Conservation (phyloP, 75 land plant species). For the Sequoiadendron giganteum region DNA sequence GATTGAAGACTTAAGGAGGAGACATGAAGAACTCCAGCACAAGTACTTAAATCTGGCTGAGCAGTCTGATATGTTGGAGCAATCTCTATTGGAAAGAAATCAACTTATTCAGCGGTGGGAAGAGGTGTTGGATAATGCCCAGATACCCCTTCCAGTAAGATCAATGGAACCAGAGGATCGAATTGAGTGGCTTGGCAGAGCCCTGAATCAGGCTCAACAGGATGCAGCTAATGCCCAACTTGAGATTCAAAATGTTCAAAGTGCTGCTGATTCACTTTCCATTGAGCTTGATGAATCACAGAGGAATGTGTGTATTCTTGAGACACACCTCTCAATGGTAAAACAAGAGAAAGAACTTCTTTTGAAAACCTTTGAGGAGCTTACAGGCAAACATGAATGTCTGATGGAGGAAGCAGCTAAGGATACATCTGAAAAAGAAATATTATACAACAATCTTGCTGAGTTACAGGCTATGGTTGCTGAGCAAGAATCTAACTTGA, state of each 20-base stretch:
- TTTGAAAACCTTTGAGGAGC: conserved; percentile 31
- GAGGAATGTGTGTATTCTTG: conserved; percentile 32
- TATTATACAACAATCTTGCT: conserved; percentile 28
- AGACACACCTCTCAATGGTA: conserved; percentile 27
- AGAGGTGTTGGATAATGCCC: conserved; percentile 51
- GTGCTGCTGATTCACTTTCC: conserved; percentile 29
- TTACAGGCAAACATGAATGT: conserved; percentile 26
- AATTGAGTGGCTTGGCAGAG: conserved; percentile 73
- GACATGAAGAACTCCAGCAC: conserved; percentile 53
- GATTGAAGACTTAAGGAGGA: conserved; percentile 54
- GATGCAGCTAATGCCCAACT: conserved; percentile 31
- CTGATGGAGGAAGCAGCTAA: conserved; percentile 24
- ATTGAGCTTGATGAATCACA: conserved; percentile 45
- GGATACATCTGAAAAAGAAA: conserved; percentile 27
- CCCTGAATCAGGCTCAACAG: conserved; percentile 45
- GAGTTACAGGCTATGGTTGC: conserved; percentile 37
- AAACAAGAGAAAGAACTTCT: conserved; percentile 47
- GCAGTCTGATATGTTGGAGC: conserved; percentile 84
- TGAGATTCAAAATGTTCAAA: conserved; percentile 49
- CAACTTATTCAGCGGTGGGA: conserved; percentile 71
- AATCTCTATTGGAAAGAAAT: conserved; percentile 77
- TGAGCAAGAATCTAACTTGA: conserved; percentile 14
- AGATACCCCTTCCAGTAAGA: conserved; percentile 45
- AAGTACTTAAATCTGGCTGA: conserved; percentile 72
- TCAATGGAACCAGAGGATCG: conserved; percentile 69